Conservation (phyloP, 208 protist species). For the Angomonas desouzai region DNA sequence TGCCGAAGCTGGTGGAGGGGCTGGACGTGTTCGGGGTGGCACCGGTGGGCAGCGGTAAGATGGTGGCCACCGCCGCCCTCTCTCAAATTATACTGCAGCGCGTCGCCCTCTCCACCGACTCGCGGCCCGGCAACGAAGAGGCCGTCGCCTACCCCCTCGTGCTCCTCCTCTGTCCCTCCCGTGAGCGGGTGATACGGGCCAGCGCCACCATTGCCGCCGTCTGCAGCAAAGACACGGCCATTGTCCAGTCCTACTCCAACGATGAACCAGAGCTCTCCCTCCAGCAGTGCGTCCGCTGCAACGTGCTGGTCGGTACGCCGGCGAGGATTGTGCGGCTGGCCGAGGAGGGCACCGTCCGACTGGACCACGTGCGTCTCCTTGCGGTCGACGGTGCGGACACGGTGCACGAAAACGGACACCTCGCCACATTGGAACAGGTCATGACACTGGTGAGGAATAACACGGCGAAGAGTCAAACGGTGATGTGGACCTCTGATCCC, state of each 20-base stretch:
- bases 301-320: constrained; percentile 90
- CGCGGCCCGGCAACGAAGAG: neutral
- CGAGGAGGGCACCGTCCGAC: constrained; percentile 37
- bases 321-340: constrained; percentile 59
- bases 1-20: constrained; percentile 80
- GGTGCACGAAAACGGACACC: constrained; percentile 88
- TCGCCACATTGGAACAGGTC: constrained; percentile 52
- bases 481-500: constrained; percentile 89
- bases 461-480: constrained; percentile 78
- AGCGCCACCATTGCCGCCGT: constrained; percentile 75
- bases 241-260: constrained; percentile 79
- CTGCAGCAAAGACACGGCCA: constrained; percentile 6
- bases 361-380: constrained; percentile 81
- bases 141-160: constrained; percentile 58
- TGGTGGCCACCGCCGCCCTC: constrained; percentile 95
- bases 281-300: constrained; percentile 75
- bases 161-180: constrained; percentile 95
- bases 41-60: constrained; percentile 96
- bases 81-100: constrained; percentile 39
- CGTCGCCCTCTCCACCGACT: neutral
- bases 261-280: constrained; percentile 76
- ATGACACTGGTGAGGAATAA: constrained; percentile 82
- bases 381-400: constrained; percentile 95
- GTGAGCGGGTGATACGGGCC: constrained; percentile 96
- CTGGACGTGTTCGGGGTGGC: constrained; percentile 92